Evolutionary conservation across 805 yeast genomes (phyloP), one percentile per base, ranked within the genome.

Genomic region (Candida corydali): DNA sequence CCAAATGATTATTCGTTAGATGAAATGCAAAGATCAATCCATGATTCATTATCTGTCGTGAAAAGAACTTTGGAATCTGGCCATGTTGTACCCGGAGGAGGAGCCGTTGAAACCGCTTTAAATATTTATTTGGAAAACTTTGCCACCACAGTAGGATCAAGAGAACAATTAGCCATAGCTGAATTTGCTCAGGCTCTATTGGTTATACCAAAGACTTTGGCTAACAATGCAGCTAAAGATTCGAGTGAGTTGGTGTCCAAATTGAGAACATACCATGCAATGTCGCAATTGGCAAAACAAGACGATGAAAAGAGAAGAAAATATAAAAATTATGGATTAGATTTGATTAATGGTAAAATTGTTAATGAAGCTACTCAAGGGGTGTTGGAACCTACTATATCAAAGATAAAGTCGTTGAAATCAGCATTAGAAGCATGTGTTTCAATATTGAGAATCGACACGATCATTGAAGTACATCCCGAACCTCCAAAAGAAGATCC

Each of bases 371-470:
- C 81, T 32, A 66, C 72, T 36, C 73, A 78, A 43, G 99, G 99
- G 44, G 96, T 93, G 19, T 73, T 93, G 49, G 99, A 93, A 63
- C 99, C 99, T 37, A 85, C 97, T 12, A 73, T 93, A 55, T 82
- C 94, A 53, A 93, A 93, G 69, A 75, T 93, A 55, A 89, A 88
- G 63, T 82, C 96, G 8, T 76, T 94, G 59, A 89, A 94, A 63
- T 82, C 94, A 42, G 98, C 98, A 5, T 76, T 93, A 49, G 99
- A 93, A 70, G 99, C 99, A 3, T 93, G 98, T 66, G 81, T 94
- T 61, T 95, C 98, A 24, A 93, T 93, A 46, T 73, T 94, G 52
- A 82, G 99, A 73, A 93, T 93, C 54, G 99, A 93, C 62, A 93
- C 99, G 34, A 89, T 91, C 95, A 91, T 93, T 54, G 86, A 87